Conservation (phyloP, 306 rosid species). For the Gleditsia sinensis region DNA sequence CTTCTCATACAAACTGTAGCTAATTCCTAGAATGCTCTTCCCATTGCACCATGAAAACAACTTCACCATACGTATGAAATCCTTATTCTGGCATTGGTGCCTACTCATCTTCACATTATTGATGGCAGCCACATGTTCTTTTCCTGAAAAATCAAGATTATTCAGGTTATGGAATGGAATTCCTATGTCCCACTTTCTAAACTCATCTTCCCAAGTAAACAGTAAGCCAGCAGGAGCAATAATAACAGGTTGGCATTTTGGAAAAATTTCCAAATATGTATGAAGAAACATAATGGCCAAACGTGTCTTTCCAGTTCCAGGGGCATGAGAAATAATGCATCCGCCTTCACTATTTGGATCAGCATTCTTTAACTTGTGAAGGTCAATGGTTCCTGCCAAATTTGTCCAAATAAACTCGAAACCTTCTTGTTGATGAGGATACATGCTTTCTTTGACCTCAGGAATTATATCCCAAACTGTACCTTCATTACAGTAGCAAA, state of each 20-base stretch:
- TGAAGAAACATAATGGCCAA: slow-evolving; percentile 42
- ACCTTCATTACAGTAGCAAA: slow-evolving; percentile 22
- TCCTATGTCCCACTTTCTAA: slow-evolving; percentile 39
- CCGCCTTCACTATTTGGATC: slow-evolving; percentile 31
- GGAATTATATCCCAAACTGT: slow-evolving; percentile 52
- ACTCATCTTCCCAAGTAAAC: slow-evolving; percentile 50
- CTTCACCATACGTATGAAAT: slow-evolving; percentile 26
- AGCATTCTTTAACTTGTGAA: slow-evolving; percentile 19
- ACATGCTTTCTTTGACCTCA: slow-evolving; percentile 29
- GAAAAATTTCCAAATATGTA: slow-evolving; percentile 38
- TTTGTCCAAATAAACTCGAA: slow-evolving; percentile 49
- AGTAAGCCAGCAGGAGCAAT: slow-evolving; percentile 45
- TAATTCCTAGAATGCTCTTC: slow-evolving; percentile 41
- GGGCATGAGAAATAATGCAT: slow-evolving; percentile 51
- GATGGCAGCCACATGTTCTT: background rate
- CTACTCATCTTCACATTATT: background rate
- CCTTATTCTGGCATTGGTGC: background rate
- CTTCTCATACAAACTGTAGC: slow-evolving; percentile 38
- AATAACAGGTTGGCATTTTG: slow-evolving; percentile 34
- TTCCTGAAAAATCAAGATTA: slow-evolving; percentile 36
- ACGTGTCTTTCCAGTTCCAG: slow-evolving; percentile 48
- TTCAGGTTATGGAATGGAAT: slow-evolving; percentile 44
- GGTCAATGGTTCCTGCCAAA: slow-evolving; percentile 36
- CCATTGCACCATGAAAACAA: slow-evolving; percentile 38
- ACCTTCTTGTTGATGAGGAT: slow-evolving; percentile 50